These are phyloP conservation scores for Pseudopithomyces chartarum DNA, from an alignment of 2,329 filamentous ascomycete species.

Conservation along the genomic window DNA sequence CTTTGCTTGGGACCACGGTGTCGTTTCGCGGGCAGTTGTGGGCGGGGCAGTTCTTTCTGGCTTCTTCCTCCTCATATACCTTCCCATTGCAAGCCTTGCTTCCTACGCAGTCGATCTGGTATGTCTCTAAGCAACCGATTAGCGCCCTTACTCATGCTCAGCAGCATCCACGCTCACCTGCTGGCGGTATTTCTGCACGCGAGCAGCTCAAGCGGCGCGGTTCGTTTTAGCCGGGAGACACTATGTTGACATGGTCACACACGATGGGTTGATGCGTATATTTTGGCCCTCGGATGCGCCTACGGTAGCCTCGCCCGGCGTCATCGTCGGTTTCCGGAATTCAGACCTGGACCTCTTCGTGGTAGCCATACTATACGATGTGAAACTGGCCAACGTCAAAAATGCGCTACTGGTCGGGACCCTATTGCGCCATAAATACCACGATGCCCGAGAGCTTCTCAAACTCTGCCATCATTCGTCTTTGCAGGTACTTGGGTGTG, in stretches of 20 bases:
- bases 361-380: conserved; percentile 84
- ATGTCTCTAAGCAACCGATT: conserved; percentile 45
- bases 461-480: conserved; percentile 80
- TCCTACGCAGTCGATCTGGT: conserved; percentile 80
- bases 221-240: conserved; percentile 73
- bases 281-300: conserved; percentile 95
- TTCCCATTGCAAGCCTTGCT: conserved; percentile 84
- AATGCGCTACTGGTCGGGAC: conserved; percentile 83
- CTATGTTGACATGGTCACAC: conserved; percentile 67
- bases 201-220: conserved; percentile 94
- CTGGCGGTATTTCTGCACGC: conserved; percentile 85
- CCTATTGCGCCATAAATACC: conserved; percentile 79
- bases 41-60: conserved; percentile 82
- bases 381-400: conserved; percentile 85
- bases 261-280: conserved; percentile 91
- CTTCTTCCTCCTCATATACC: conserved; percentile 80
- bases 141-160: conserved; percentile 15
- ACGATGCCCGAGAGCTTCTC: conserved; percentile 80
- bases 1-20: conserved; percentile 98
- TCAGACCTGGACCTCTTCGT: conserved; percentile 90
- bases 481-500: conserved; percentile 83
- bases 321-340: conserved; percentile 95
- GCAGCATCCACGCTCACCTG: conserved; percentile 80
- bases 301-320: conserved; percentile 73
- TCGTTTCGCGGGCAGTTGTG: conserved; percentile 85